Evolutionary conservation across 805 yeast genomes (phyloP), one percentile per base, ranked within the genome.

Genomic region (Maudiozyma saulgeensis): DNA sequence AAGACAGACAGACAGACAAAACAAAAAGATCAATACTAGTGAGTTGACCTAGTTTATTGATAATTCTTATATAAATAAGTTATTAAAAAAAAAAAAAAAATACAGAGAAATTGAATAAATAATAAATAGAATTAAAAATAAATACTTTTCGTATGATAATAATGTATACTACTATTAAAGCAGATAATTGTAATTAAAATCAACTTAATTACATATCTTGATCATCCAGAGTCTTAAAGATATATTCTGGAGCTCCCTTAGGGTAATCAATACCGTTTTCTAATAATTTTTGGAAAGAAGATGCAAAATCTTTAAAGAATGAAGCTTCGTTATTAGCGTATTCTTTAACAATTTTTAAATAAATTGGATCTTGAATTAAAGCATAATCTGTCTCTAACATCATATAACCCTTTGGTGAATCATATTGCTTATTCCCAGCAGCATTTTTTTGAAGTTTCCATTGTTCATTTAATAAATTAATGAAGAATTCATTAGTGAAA

Each of bases 381-480:
- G 87, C 80, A 75, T 81, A 74, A 62, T 88, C 96, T 12, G 95
- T 81, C 28, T 87, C 88, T 47, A 88, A 68, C 96, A 88, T 88
- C 95, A 88, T 87, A 56, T 85, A 75, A 41, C 80, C 79, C 53
- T 74, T 78, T 52, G 76, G 74, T 61, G 81, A 84, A 56, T 76
- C 79, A 66, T 75, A 84, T 72, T 78, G 87, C 53, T 72, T 72
- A 61, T 78, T 79, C 48, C 84, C 84, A 12, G 67, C 67, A 57
- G 70, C 69, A 81, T 87, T 75, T 64, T 80, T 70, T 62, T 78
- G 72, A 71, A 71, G 61, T 48, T 66, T 70, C 82, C 80, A 73
- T 47, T 73, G 68, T 56, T 80, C 82, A 46, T 78, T 71, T 41
- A 80, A 55, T 62, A 86, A 69, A 38, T 74, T 61, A 49, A 76